Evolutionary conservation across 1,284 basidiomycete species (phyloP).

Genomic region (Tilletia horrida): DNA sequence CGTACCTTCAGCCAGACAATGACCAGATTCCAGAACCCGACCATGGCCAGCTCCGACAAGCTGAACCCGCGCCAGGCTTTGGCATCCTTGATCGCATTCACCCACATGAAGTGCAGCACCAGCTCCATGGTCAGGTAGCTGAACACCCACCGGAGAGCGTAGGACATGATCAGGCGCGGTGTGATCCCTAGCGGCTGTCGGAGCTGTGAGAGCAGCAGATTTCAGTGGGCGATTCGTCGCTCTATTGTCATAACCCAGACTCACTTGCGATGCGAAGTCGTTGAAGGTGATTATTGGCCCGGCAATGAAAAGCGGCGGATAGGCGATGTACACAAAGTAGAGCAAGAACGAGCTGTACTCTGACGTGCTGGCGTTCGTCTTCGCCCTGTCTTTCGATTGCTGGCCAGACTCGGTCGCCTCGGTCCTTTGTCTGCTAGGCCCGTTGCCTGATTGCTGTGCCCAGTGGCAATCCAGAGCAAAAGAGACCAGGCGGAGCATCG

Average conservation of each 20-base stretch:
- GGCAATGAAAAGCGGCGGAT: conserved; percentile 90
- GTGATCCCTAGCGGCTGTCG: conserved; percentile 59
- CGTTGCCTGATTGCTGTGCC: conserved; percentile 51
- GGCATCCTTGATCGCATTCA: conserved; percentile 90
- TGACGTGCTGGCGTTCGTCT: conserved; percentile 31
- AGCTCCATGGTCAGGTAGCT: conserved; percentile 83
- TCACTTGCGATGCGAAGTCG: conserved; percentile 85
- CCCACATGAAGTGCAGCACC: conserved; percentile 89
- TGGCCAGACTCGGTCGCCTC: neutral
- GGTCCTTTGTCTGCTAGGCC: too few relatives aligned
- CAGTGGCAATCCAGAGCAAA: conserved; percentile 90
- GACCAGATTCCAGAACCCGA: conserved; percentile 96
- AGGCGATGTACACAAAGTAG: conserved; percentile 74
- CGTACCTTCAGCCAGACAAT: conserved; percentile 91
- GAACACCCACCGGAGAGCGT: conserved; percentile 70
- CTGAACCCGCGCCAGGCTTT: conserved; percentile 68
- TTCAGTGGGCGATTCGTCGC: neutral
- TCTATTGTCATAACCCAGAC: neutral
- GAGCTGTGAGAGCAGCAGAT: conserved; percentile 30
- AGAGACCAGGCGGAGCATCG: conserved; percentile 87
- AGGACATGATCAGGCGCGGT: conserved; percentile 58
- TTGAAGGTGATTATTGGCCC: conserved; percentile 96
- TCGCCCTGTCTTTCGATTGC: neutral
- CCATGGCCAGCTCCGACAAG: conserved; percentile 80
- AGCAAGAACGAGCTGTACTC: conserved; percentile 62